Percentiles rank a stretch among this genome's conserved stretches.
Evolutionary conservation across 495 filamentous ascomycete genomes (phyloP).

Genomic region (Baudoinia panamericana): DNA sequence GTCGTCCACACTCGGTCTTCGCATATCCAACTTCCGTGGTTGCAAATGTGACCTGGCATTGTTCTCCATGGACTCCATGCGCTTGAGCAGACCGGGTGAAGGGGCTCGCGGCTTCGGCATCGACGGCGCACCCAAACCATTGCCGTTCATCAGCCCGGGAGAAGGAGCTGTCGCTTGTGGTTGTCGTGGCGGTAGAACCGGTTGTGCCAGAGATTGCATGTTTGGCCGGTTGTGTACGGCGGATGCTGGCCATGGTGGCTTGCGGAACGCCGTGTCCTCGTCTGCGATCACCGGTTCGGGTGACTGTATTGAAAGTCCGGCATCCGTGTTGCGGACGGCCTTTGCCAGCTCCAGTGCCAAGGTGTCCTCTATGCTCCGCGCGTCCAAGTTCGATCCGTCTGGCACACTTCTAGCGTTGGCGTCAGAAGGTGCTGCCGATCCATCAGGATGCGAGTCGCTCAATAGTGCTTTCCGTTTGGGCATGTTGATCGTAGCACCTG

Average conservation of each 20-base stretch:
- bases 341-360: no score
- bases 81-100: slow-evolving; percentile 24
- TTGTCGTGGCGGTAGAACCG: background rate
- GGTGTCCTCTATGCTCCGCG: no score
- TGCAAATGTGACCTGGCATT: background rate
- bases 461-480: slow-evolving; percentile 32
- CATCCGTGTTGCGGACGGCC: no score
- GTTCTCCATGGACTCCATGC: slow-evolving; percentile 22
- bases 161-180: slow-evolving; percentile 4
- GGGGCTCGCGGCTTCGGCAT: slow-evolving; percentile 22
- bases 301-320: no score
- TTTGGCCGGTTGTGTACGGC: slow-evolving; percentile 14
- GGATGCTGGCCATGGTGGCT: slow-evolving; percentile 25
- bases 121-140: slow-evolving; percentile 4
- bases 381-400: no score
- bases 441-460: slow-evolving; percentile 17
- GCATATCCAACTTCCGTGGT: slow-evolving; percentile 24
- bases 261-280: slow-evolving; percentile 19
- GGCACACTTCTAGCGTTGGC: slow-evolving; percentile 7
- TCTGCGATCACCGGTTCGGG: background rate
- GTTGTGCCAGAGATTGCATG: background rate
- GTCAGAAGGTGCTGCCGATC: background rate
- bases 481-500: slow-evolving; percentile 21
- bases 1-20: slow-evolving; percentile 29
- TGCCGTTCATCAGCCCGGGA: background rate